Evolutionary conservation across 2,329 filamentous ascomycete species (phyloP), one percentile per base, ranked within the genome.

Genomic region (Fusarium nelsonii): DNA sequence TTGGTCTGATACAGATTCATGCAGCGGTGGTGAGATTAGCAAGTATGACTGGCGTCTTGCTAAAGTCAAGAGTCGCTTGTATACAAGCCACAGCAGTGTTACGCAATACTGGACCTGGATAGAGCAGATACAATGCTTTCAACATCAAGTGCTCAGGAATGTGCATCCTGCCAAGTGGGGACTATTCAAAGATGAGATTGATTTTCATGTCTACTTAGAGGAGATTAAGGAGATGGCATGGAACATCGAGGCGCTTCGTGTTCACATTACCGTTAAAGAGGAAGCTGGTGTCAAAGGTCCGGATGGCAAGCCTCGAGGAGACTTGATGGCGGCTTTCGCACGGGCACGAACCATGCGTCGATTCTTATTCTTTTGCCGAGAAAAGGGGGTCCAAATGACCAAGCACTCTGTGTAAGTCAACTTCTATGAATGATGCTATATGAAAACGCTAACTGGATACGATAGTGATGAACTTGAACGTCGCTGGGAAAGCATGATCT

Each of bases 101-200:
- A 87, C 84, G 14, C 86, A 88, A 72, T 88, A 87, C 76, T 86
- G 84, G 84, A 84, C 84, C 50, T 88, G 83, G 82, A 70, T 83
- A 5, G 77, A 77, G 10, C 74, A 80, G 32, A 71, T 73, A 8
- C 78, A 72, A 18, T 70, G 79, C 15, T 84, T 88, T 54, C 83
- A 87, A 77, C 86, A 88, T 66, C 85, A 87, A 70, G 82, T 87
- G 2, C 79, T 88, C 6, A 81, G 81, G 44, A 80, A 84, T 16
- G 78, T 80, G 5, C 58, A 78, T 18, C 82, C 82, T 15, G 78
- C 80, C 4, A 74, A 74, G 1, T 88, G 86, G 86, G 83, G 81
- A 8, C 76, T 83, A 12, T 85, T 86, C 69, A 80, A 82, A 62
- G 80, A 84, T 28, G 83, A 84, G 3, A 80, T 84, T 54, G 81